phyloP scores from a whole-genome alignment of 2,329 filamentous ascomycete genomes.

The Pseudophaeomoniella oleicola region DNA sequence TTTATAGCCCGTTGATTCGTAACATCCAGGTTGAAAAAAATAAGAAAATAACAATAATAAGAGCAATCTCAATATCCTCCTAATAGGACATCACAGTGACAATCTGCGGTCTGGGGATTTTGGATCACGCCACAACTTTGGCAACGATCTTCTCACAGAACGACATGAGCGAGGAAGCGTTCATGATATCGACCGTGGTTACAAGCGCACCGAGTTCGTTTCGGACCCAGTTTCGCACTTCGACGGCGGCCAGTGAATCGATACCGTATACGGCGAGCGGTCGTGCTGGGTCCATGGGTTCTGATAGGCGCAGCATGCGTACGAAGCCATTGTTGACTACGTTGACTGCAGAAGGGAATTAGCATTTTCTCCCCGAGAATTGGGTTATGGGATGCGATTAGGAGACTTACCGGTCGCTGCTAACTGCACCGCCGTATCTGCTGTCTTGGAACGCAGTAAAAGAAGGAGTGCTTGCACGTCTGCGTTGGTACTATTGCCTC shows the following conservation, averaged over 20 bases:
- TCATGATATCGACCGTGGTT: background rate
- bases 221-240: constrained; percentile 2
- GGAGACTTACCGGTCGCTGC: too few relatives aligned
- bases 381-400: too few relatives aligned
- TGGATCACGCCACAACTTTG: background rate
- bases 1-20: too few relatives aligned
- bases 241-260: constrained; percentile 2
- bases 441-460: constrained; percentile 1
- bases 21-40: too few relatives aligned
- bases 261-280: constrained; percentile 2
- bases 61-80: too few relatives aligned
- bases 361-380: too few relatives aligned
- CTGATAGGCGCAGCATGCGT: constrained; percentile 12
- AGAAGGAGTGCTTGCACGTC: constrained; percentile 4
- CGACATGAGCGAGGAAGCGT: background rate
- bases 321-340: constrained; percentile 6
- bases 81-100: too few relatives aligned
- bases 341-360: constrained; percentile 1
- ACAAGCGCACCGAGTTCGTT: background rate
- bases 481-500: constrained; percentile 1
- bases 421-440: background rate
- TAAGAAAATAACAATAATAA: too few relatives aligned
- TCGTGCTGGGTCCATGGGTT: constrained; percentile 7
- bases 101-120: too few relatives aligned
- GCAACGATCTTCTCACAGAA: constrained; percentile 13